phyloP scores from a whole-genome alignment of 345 rosid genomes.

The Populus davidiana region DNA sequence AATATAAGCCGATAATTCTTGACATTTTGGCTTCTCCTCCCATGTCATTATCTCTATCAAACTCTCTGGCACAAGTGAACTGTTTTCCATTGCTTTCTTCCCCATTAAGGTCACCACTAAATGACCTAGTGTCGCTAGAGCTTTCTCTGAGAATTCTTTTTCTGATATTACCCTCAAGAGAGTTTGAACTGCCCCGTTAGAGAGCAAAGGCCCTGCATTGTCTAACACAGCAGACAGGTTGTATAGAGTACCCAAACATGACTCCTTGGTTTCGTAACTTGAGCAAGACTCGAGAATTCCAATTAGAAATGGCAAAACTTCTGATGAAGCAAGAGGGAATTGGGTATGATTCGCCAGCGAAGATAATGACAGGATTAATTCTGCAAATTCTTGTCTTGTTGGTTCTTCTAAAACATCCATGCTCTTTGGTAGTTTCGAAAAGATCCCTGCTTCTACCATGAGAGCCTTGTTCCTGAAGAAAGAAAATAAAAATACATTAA shows the following conservation, averaged over 20 bases:
- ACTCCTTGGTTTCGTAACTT: slow-evolving; percentile 46
- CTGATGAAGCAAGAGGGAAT: slow-evolving; percentile 44
- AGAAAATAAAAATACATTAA: not conserved
- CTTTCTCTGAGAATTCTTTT: slow-evolving; percentile 58
- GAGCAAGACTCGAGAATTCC: slow-evolving; percentile 49
- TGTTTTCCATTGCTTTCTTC: slow-evolving; percentile 65
- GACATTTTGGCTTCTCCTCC: slow-evolving; percentile 86
- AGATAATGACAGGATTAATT: slow-evolving; percentile 60
- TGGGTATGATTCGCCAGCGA: slow-evolving; percentile 44
- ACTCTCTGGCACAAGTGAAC: slow-evolving; percentile 46
- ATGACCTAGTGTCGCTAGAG: slow-evolving; percentile 70
- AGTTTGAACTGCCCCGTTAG: slow-evolving; percentile 46
- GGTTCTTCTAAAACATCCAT: slow-evolving; percentile 42
- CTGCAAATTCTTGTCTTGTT: slow-evolving; percentile 51
- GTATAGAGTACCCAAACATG: slow-evolving; percentile 51
- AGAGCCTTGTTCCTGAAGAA: slow-evolving; percentile 74
- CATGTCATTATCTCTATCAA: slow-evolving; percentile 79
- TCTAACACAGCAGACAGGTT: slow-evolving; percentile 61
- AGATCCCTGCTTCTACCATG: slow-evolving; percentile 74
- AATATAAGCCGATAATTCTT: slow-evolving; percentile 71
- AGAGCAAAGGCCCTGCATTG: slow-evolving; percentile 54
- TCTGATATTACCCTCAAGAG: slow-evolving; percentile 45
- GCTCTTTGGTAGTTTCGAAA: slow-evolving; percentile 59
- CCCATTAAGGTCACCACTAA: slow-evolving; percentile 76
- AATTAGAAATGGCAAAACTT: slow-evolving; percentile 50